Conservation (phyloP, 169 alveolate species). For the Plasmodium coatneyi region DNA sequence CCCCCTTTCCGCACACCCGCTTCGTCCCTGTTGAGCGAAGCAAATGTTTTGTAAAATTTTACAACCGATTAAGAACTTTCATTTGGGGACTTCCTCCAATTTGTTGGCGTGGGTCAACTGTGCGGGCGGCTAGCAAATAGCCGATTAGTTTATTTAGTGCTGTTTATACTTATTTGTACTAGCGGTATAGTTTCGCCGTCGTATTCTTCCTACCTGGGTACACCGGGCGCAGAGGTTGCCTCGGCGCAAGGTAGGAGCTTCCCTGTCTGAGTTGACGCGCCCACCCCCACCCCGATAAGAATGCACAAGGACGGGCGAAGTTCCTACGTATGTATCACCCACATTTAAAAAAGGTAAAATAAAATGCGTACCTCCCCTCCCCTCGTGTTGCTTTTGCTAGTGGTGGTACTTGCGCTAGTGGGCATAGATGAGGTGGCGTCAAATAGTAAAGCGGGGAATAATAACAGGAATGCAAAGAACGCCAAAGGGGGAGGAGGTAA, state of each 20-base stretch:
- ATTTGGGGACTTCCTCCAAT: neutral
- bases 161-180: neutral
- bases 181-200: neutral
- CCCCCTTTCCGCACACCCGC: neutral
- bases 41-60: neutral
- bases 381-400: neutral
- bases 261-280: neutral
- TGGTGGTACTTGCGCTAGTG: neutral
- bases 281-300: neutral
- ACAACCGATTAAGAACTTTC: neutral
- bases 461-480: conserved; percentile 1
- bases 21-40: neutral
- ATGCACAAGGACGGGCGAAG: neutral
- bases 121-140: neutral
- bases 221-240: neutral
- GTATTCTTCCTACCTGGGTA: neutral
- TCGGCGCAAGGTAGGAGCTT: neutral
- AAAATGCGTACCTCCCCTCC: neutral
- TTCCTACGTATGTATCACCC: neutral
- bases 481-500: neutral
- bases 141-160: neutral
- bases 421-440: conserved; percentile 9
- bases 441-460: neutral
- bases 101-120: neutral
- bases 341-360: neutral